Evolutionary conservation across 306 rosid genomes (phyloP), one percentile per base, ranked within the genome.

Genomic region (Citrullus colocynthis): DNA sequence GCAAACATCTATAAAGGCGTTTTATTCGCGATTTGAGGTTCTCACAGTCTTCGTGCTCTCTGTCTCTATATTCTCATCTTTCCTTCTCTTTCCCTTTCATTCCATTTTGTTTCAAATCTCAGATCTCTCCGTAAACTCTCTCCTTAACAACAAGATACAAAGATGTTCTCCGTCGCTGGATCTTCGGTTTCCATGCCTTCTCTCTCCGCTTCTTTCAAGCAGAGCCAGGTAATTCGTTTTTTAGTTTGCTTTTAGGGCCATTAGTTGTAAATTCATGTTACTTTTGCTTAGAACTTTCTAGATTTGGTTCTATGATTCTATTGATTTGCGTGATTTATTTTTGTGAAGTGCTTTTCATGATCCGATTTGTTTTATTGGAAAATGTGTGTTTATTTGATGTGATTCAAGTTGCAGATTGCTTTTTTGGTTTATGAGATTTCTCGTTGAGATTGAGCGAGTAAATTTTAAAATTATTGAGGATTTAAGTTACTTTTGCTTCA

Each of bases 1-100:
- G 59, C 56, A 56, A 41, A 13, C 69, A 60, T 21, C 79, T 76
- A 76, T 76, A 76, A 76, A 76, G 2, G 24, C 55, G 70, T 76
- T 44, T 59, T 42, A 16, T 41, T 76, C 56, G 69, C 42, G 20
- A 11, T 6, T 76, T 14, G 42, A 15, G 70, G 39, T 54, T 30
- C 36, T 76, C 79, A 76, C 79, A 56, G 37, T 76, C 79, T 76
- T 76, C n/a, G 69, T 60, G 69, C 7, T 39, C 70, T 24, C 7
- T 18, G 32, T 20, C 76, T 48, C 20, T 16, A 52, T 1, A 6
- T 52, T 52, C 57, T 48, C 57, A 5, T 36, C 21, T 11, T 1
- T 13, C 12, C 54, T 21, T 58, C 30, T 58, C 57, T 71, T 71
- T 71, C 24, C 34, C 18, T 10, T 58, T 76, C 55, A 56, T 3